phyloP scores from a whole-genome alignment of 768 basidiomycete genomes.

The Hygrocybe coccinea region DNA sequence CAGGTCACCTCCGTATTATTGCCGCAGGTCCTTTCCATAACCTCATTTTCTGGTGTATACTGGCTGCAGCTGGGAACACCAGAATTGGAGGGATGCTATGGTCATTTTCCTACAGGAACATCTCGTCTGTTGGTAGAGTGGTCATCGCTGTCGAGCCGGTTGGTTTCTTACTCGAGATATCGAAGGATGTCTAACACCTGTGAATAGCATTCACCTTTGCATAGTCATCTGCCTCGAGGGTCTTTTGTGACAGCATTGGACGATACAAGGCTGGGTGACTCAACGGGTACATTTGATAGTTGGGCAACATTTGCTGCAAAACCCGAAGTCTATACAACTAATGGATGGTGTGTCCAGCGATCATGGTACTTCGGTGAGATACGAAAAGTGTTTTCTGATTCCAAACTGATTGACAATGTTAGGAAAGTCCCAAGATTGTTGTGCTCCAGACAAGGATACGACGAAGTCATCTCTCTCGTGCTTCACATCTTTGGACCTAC shows the following conservation, averaged over 20 bases:
- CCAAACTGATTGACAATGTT: conserved; percentile 7
- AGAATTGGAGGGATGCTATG: conserved; percentile 28
- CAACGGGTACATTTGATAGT: conserved; percentile 22
- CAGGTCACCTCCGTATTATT: conserved; percentile 54
- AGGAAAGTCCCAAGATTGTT: conserved; percentile 22
- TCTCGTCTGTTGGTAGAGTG: conserved; percentile 47
- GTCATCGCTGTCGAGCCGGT: conserved; percentile 54
- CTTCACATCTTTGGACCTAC: conserved; percentile 36
- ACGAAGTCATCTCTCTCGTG: conserved; percentile 33
- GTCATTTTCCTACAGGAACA: conserved; percentile 46
- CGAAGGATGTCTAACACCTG: not conserved
- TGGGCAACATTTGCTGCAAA: conserved; percentile 47
- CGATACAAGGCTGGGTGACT: conserved; percentile 48
- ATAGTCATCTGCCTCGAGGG: conserved; percentile 50
- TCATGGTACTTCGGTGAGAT: conserved; percentile 27
- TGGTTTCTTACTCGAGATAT: conserved; percentile 20
- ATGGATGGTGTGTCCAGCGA: conserved; percentile 60
- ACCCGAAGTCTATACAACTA: conserved; percentile 9
- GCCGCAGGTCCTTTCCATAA: conserved; percentile 81
- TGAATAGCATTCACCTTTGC: conserved; percentile 56
- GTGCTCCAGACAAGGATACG: conserved; percentile 20
- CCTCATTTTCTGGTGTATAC: conserved; percentile 50
- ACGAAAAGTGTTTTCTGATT: not conserved
- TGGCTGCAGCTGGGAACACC: conserved; percentile 35
- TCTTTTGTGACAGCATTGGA: conserved; percentile 62